phyloP scores from a whole-genome alignment of 345 rosid species.

The Firmiana major region DNA sequence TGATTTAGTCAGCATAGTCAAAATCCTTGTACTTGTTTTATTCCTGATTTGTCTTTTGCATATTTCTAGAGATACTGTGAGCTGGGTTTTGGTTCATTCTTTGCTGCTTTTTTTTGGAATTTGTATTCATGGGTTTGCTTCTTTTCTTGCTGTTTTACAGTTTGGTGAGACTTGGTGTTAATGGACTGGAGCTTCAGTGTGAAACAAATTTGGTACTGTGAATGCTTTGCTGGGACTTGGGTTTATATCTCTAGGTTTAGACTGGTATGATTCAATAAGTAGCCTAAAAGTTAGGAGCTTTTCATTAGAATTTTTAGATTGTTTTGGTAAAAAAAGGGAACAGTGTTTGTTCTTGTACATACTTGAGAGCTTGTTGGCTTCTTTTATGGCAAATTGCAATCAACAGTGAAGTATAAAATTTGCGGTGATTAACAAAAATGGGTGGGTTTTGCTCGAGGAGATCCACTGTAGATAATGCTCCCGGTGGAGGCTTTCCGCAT shows the following conservation, averaged over 20 bases:
- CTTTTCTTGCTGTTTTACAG: conserved; percentile 30
- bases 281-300: background rate
- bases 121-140: conserved; percentile 17
- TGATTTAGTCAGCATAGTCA: background rate
- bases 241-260: conserved; percentile 26
- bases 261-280: conserved; percentile 19
- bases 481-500: conserved; percentile 69
- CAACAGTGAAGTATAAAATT: conserved; percentile 22
- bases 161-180: conserved; percentile 34
- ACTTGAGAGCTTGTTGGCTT: conserved; percentile 18
- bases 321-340: conserved; percentile 10
- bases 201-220: conserved; percentile 35
- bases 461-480: conserved; percentile 87
- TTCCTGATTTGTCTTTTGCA: background rate
- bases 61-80: conserved; percentile 15
- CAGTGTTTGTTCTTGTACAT: conserved; percentile 7
- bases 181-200: conserved; percentile 48
- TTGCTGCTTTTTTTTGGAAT: conserved; percentile 13
- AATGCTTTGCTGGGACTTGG: conserved; percentile 29
- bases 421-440: conserved; percentile 39
- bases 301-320: conserved; percentile 1
- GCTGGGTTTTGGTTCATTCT: conserved; percentile 12
- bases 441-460: conserved; percentile 99
- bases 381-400: conserved; percentile 38
- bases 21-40: conserved; percentile 8